A percentile compares a stretch with the other conserved stretches of the same genome.
Evolutionary conservation across 139 green algal species (phyloP).

Genomic region (Chara braunii): DNA sequence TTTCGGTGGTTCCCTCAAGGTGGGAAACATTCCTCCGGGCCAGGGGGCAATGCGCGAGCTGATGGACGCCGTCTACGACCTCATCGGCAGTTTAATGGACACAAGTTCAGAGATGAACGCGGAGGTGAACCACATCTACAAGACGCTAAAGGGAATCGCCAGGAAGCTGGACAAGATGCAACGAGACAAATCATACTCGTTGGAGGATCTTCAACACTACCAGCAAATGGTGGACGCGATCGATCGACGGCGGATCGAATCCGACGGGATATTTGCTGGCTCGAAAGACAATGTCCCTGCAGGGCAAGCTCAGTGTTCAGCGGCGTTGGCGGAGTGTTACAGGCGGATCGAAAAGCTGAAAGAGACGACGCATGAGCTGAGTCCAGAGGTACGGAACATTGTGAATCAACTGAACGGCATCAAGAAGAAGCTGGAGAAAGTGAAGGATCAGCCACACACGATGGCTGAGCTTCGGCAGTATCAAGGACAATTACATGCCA

Average conservation of each 20-base stretch:
- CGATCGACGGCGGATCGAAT: conserved; percentile 7
- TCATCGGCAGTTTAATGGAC: not conserved
- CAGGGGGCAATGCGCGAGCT: too few relatives aligned
- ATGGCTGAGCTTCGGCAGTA: too few relatives aligned
- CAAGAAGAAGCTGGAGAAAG: not conserved
- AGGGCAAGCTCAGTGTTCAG: conserved; percentile 14
- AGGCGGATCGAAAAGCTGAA: too few relatives aligned
- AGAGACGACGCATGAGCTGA: too few relatives aligned
- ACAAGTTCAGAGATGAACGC: conserved; percentile 1
- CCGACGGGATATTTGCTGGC: too few relatives aligned
- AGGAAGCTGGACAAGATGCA: conserved; percentile 8
- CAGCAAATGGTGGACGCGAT: conserved; percentile 32
- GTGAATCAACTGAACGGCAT: too few relatives aligned
- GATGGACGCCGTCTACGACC: conserved; percentile 9
- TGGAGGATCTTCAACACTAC: conserved; percentile 25
- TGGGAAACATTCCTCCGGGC: too few relatives aligned
- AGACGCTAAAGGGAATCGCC: conserved; percentile 12
- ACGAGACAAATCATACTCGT: conserved; percentile 3
- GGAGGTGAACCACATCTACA: conserved; percentile 13
- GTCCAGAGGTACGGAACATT: too few relatives aligned
- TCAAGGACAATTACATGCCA: conserved; percentile 14
- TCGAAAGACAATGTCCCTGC: conserved; percentile 5
- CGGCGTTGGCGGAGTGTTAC: too few relatives aligned
- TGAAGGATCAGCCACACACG: too few relatives aligned
- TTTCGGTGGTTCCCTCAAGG: too few relatives aligned